phyloP scores from a whole-genome alignment of 192 early-diverging fungal species.

The Linnemannia zychae region DNA sequence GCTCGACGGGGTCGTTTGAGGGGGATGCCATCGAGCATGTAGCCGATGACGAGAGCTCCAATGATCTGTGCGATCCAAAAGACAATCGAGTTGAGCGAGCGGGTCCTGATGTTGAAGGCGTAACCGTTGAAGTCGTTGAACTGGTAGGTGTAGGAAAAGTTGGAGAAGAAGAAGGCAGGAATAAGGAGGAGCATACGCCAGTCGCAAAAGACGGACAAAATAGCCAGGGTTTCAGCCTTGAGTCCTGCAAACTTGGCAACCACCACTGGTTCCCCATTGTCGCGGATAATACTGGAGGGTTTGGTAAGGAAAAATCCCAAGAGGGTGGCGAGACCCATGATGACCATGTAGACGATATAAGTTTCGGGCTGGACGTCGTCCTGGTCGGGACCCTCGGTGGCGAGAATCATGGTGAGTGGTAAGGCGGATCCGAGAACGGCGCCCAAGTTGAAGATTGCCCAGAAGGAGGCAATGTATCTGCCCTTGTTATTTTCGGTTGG shows the following conservation, averaged over 20 bases:
- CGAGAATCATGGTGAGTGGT: slow-evolving; percentile 71
- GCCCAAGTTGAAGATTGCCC: slow-evolving; percentile 87
- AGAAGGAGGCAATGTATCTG: slow-evolving; percentile 85
- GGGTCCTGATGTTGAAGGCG: slow-evolving; percentile 75
- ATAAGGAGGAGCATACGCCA: slow-evolving; percentile 75
- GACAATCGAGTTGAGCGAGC: slow-evolving; percentile 75
- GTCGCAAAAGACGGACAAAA: slow-evolving; percentile 72
- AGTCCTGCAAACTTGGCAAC: slow-evolving; percentile 76
- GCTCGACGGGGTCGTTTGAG: slow-evolving; percentile 73
- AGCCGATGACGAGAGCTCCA: slow-evolving; percentile 71
- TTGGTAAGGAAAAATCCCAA: slow-evolving; percentile 68
- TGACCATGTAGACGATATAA: slow-evolving; percentile 80
- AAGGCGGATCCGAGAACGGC: slow-evolving; percentile 83
- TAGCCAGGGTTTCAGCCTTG: slow-evolving; percentile 62
- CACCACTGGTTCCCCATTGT: slow-evolving; percentile 77
- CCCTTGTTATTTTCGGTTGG: slow-evolving; percentile 84
- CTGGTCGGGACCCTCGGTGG: slow-evolving; percentile 29
- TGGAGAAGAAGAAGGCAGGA: slow-evolving; percentile 77
- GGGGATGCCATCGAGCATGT: slow-evolving; percentile 68
- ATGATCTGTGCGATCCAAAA: slow-evolving; percentile 85
- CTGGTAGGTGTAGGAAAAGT: slow-evolving; percentile 85
- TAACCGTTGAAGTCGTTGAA: slow-evolving; percentile 66
- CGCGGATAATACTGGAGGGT: slow-evolving; percentile 67
- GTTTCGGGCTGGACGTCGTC: slow-evolving; percentile 71
- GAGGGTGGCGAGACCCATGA: slow-evolving; percentile 74